phyloP scores from a whole-genome alignment of 768 basidiomycete genomes.

The Amanita rubescens region DNA sequence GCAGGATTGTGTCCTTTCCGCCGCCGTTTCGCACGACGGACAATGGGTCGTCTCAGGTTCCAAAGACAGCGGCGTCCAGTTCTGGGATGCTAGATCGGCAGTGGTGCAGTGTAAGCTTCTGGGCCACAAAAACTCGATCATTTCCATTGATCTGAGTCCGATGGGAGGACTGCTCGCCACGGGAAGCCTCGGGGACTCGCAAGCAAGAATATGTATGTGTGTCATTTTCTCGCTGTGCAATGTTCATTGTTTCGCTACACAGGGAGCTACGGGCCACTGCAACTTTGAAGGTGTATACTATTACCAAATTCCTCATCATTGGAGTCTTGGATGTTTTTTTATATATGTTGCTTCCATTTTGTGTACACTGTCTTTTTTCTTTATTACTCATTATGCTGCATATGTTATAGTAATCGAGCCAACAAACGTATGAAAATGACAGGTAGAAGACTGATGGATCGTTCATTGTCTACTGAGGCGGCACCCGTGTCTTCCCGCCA shows the following conservation, averaged over 20 bases:
- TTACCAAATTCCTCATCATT: no score
- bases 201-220: conserved; percentile 50
- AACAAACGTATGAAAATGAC: no score
- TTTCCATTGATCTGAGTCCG: conserved; percentile 44
- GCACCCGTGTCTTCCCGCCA: no score
- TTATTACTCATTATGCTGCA: no score
- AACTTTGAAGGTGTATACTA: no score
- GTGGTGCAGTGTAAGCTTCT: conserved; percentile 92
- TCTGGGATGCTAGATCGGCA: conserved; percentile 52
- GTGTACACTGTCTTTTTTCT: no score
- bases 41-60: conserved; percentile 91
- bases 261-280: not conserved
- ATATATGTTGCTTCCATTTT: no score
- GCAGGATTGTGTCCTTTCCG: conserved; percentile 54
- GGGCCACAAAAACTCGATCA: conserved; percentile 52
- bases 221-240: conserved; percentile 13
- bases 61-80: conserved; percentile 95
- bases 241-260: not conserved
- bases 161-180: conserved; percentile 42
- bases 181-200: conserved; percentile 48
- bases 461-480: no score
- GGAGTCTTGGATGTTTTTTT: no score
- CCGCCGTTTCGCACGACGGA: conserved; percentile 80
- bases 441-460: no score
- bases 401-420: no score